Conservation (phyloP, 2,329 filamentous ascomycete genomes). For the Capronia epimyces region DNA sequence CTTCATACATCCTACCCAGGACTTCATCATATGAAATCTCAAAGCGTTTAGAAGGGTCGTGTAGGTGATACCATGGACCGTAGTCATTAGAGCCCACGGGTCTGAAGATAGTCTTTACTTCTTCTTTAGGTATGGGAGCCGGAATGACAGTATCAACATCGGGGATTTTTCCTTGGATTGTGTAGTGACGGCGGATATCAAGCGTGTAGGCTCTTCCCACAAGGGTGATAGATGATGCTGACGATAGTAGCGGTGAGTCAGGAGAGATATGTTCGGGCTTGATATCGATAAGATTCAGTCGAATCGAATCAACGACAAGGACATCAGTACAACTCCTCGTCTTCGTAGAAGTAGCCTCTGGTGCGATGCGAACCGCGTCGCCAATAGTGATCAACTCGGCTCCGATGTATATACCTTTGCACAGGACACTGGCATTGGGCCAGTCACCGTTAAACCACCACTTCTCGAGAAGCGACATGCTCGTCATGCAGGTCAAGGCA, state of each 20-base stretch:
- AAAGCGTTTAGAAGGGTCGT: conserved; percentile 38
- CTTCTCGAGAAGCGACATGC: conserved; percentile 50
- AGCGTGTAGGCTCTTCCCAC: conserved; percentile 47
- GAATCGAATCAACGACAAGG: conserved; percentile 50
- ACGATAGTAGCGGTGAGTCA: conserved; percentile 43
- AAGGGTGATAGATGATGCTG: conserved; percentile 45
- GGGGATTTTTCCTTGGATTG: conserved; percentile 5
- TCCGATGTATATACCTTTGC: conserved; percentile 52
- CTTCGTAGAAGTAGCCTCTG: conserved; percentile 25
- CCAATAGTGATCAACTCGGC: conserved; percentile 51
- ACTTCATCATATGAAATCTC: conserved; percentile 49
- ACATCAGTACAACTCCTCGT: conserved; percentile 44
- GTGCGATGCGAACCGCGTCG: conserved; percentile 51
- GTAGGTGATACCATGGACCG: conserved; percentile 49
- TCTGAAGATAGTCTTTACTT: conserved; percentile 36
- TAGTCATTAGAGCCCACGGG: conserved; percentile 43
- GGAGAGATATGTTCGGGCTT: conserved; percentile 44
- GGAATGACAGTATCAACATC: conserved; percentile 5
- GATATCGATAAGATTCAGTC: conserved; percentile 46
- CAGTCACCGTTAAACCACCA: conserved; percentile 50
- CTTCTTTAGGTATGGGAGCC: conserved; percentile 31
- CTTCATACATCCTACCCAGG: conserved; percentile 52
- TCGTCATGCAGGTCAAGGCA: conserved; percentile 50
- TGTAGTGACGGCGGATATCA: conserved; percentile 27
- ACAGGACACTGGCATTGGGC: conserved; percentile 51